These are phyloP conservation scores for Rhododendron ovatum DNA, from an alignment of 148 eudicot genomes.

Conservation along the genomic window DNA sequence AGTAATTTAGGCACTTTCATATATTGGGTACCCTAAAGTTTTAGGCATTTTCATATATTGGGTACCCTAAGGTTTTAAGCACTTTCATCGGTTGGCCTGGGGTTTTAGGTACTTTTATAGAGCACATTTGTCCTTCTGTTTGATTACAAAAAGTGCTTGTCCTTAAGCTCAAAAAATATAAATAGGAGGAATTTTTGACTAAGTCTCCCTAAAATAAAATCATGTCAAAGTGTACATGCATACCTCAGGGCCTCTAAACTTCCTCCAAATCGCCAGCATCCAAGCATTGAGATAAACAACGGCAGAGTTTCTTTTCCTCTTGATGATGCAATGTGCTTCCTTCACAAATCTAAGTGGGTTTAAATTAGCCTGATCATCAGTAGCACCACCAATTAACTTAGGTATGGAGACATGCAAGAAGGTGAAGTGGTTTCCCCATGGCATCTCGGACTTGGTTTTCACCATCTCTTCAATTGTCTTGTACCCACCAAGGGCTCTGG, in stretches of 20 bases:
- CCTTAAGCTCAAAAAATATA: too few species aligned
- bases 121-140: too few species aligned
- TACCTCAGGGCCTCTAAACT: constrained; percentile 9
- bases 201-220: too few species aligned
- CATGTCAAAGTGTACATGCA: not conserved
- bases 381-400: constrained; percentile 2
- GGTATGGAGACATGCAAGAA: constrained; percentile 35
- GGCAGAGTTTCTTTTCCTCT: constrained; percentile 27
- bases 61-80: too few species aligned
- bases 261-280: not conserved
- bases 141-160: too few species aligned
- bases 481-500: not conserved
- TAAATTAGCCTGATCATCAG: not conserved
- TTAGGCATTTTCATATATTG: too few species aligned
- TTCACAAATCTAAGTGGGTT: constrained; percentile 36
- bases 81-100: too few species aligned
- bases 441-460: not conserved
- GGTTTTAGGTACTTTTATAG: too few species aligned
- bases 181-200: too few species aligned
- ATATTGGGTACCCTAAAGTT: too few species aligned
- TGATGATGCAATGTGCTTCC: constrained; percentile 22
- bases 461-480: not conserved
- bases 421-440: constrained; percentile 46
- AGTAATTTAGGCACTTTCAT: too few species aligned
- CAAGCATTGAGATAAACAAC: not conserved